These are phyloP conservation scores for Lolium rigidum DNA, from an alignment of 176 grass and related monocot species.

Conservation along the genomic window DNA sequence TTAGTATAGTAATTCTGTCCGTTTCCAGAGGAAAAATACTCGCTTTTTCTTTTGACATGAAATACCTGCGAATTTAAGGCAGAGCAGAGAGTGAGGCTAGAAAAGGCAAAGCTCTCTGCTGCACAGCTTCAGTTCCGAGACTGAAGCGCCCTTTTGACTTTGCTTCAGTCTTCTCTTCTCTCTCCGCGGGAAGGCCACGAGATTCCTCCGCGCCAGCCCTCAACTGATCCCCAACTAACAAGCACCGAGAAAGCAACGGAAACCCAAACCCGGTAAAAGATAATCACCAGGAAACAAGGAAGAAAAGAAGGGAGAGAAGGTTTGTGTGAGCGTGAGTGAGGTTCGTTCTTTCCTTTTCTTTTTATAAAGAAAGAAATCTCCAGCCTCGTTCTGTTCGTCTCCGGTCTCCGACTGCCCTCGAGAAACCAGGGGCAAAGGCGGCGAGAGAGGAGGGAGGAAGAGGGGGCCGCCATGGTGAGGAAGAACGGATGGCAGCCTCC, in stretches of 20 bases:
- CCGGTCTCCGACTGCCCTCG: slow-evolving; percentile 21
- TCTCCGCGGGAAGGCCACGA: background rate
- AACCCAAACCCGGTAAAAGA: slow-evolving; percentile 4
- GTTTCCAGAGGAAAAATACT: background rate
- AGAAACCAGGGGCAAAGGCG: slow-evolving; percentile 32
- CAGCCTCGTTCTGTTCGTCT: background rate
- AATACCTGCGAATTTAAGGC: background rate
- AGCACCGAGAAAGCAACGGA: slow-evolving; percentile 17
- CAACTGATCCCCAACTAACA: slow-evolving; percentile 37
- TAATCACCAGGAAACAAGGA: slow-evolving; percentile 30
- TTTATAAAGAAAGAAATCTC: background rate
- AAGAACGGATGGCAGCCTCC: slow-evolving; percentile 91
- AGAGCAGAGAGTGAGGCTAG: background rate
- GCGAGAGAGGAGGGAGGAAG: background rate
- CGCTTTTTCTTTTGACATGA: background rate
- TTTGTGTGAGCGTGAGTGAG: background rate
- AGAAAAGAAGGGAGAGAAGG: background rate
- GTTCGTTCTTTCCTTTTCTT: background rate
- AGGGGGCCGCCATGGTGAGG: slow-evolving; percentile 65
- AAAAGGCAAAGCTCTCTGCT: background rate
- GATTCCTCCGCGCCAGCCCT: background rate
- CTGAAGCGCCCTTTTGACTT: slow-evolving; percentile 13
- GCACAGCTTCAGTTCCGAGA: background rate
- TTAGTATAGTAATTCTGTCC: background rate
- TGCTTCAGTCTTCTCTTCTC: background rate